Evolutionary conservation across 108 stramenopile genomes (phyloP).

Genomic region (Fragilaria radians): DNA sequence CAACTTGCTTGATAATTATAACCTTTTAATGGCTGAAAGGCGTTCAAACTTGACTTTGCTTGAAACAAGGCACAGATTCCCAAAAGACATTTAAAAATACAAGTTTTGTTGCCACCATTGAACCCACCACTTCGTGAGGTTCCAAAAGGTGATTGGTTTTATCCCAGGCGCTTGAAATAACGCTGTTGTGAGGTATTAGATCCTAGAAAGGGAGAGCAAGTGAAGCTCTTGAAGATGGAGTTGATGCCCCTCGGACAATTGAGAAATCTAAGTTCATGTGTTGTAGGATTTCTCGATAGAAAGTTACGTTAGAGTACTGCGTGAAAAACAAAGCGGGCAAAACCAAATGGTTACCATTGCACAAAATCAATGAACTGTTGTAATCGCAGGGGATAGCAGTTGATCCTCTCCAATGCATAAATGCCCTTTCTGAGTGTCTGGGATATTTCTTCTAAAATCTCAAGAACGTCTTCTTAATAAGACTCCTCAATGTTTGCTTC

Average conservation of each 20-base stretch:
- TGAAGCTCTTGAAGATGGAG: no score
- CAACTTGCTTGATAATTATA: no score
- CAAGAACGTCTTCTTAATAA: no score
- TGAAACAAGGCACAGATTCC: no score
- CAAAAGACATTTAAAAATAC: no score
- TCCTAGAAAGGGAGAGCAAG: constrained; percentile 63
- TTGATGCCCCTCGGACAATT: background rate
- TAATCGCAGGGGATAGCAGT: constrained; percentile 16
- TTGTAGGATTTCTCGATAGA: background rate
- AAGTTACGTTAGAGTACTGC: background rate
- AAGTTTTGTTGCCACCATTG: no score
- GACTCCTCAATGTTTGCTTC: no score
- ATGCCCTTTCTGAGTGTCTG: constrained; percentile 68
- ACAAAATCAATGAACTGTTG: background rate
- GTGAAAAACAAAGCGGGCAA: background rate
- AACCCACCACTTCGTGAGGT: constrained; percentile 62
- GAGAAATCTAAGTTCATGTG: background rate
- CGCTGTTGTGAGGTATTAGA: constrained; percentile 75
- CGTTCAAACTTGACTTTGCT: no score
- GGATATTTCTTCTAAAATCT: no score
- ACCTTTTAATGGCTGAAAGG: no score
- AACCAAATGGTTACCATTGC: background rate
- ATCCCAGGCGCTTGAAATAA: constrained; percentile 65
- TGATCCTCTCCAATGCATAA: constrained; percentile 47
- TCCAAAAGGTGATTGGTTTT: constrained; percentile 86